Evolutionary conservation across 495 filamentous ascomycete genomes (phyloP), one percentile per base, ranked within the genome.

Genomic region (Patellaria atrata): DNA sequence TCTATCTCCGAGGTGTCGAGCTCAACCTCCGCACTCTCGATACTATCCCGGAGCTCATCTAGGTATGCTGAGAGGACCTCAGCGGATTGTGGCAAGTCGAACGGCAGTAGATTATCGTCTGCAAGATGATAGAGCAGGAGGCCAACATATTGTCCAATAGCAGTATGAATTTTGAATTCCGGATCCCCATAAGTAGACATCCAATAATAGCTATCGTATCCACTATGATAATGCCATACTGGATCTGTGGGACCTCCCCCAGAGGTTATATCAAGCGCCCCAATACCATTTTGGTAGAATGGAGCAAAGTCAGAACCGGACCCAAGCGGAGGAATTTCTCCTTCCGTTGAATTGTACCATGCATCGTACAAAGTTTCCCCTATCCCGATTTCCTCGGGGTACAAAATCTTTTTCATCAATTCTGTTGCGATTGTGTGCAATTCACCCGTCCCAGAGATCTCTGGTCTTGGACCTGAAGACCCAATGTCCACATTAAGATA

Each of bases 401-500:
- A 55, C 7, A 51, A 34, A 19, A 55, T 38, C 26, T 53, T 53
- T 23, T 51, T 44, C 47, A 51, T 53, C n/a, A 40, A 22, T 3
- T 40, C 40, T 0, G 26, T 30, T 9, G 17, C 30, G 12, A 53
- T 45, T 9, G 25, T 24, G 32, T 53, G 47, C 9, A 55, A 25
- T 8, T 53, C 50, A 4, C 47, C 47, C n/a, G 44, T 46, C 0
- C 50, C 52, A 12, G 43, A 18, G 11, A 51, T 22, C 5, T 30
- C 40, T 1, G 50, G 50, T 5, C 40, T 21, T 0, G 50, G 47
- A 14, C 74, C 73, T 17, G 57, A 43, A 10, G 65, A 59, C 24
- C 62, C 73, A 5, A 75, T 62, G 46, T 80, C 76, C 22, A 81
- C 62, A 48, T 81, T 80, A 21, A 81, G 43, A 41, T 80, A 79